Evolutionary conservation across 1,284 basidiomycete species (phyloP).

Genomic region (Meripilus lineatus): DNA sequence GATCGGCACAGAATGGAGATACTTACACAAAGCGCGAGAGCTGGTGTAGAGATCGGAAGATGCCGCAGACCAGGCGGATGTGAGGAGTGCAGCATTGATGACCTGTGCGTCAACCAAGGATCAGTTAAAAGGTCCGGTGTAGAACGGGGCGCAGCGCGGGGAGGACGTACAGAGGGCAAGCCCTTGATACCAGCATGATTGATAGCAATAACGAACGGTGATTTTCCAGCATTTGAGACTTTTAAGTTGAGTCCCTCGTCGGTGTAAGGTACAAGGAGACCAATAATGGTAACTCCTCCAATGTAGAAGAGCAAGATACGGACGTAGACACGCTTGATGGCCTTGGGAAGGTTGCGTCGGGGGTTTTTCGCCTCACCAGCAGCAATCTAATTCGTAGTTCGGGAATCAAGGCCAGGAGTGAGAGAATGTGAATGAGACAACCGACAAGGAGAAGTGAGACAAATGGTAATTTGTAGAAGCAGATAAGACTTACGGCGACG

Average conservation of each 20-base stretch:
- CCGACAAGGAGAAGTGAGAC: background rate
- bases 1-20: background rate
- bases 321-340: constrained; percentile 64
- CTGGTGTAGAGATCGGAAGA: constrained; percentile 81
- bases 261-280: constrained; percentile 68
- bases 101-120: constrained; percentile 34
- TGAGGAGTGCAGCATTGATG: constrained; percentile 84
- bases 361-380: constrained; percentile 76
- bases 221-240: constrained; percentile 59
- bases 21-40: constrained; percentile 75
- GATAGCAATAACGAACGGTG: constrained; percentile 83
- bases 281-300: constrained; percentile 51
- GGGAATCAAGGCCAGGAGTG: background rate
- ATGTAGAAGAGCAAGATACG: constrained; percentile 79
- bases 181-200: constrained; percentile 68
- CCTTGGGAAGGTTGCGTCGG: constrained; percentile 61
- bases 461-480: background rate
- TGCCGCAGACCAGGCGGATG: constrained; percentile 84
- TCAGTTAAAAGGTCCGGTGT: background rate
- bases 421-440: background rate
- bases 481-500: constrained; percentile 51
- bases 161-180: constrained; percentile 68
- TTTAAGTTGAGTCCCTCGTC: constrained; percentile 49
- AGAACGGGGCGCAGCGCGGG: constrained; percentile 28
- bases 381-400: constrained; percentile 43